Base-by-base conservation (phyloP, 1,284 basidiomycete species). In the Wolfiporia cocos region DNA sequence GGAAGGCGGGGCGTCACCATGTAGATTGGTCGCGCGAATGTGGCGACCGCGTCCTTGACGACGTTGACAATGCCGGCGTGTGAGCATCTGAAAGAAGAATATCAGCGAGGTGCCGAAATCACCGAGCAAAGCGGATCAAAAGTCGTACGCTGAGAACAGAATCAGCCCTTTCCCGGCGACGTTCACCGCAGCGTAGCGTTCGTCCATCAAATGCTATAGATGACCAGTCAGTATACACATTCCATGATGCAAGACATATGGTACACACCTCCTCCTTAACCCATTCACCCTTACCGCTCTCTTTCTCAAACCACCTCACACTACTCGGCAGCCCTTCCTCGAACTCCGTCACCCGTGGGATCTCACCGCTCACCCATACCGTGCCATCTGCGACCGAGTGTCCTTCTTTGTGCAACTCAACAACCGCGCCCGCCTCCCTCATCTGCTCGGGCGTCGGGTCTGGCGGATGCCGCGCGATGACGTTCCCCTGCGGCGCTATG, bases 21-120 rank as follows among this genome's bases (percentile, higher is more conserved):
- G 57, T 89, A 74, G 33, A 91, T 68, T 0, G 87, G 88, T 42
- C 86, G 66, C 40, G 68, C 61, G 54, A 89, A 81, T 15, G 60
- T 74, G 14, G 58, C 57, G 4, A 81, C 65, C 0, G 81, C 86
- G 51, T 86, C 78, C 49, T 73, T 78, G 44, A 87, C 66, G 28
- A 90, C 86, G 50, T 92, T 92, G 42, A 88, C 81, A 44, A 91
- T 88, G 0, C 86, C 87, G 3, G 88, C 86, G 62, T 91, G 86
- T 4, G 85, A 88, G 58, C 86, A 89, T 9, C 84, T 86, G 49
- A 33, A 12, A 22, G 39, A 36, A 41, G 20, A 18, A 5, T 12
- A 19, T 33, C 11, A 40, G 15, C 9, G 40, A 17, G 29, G 23
- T 32, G 19, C 29, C 15, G 28, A 40, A 24, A 23, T 17, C 30